phyloP scores from a whole-genome alignment of 129 eudicot species.

The Flaveria bidentis region DNA sequence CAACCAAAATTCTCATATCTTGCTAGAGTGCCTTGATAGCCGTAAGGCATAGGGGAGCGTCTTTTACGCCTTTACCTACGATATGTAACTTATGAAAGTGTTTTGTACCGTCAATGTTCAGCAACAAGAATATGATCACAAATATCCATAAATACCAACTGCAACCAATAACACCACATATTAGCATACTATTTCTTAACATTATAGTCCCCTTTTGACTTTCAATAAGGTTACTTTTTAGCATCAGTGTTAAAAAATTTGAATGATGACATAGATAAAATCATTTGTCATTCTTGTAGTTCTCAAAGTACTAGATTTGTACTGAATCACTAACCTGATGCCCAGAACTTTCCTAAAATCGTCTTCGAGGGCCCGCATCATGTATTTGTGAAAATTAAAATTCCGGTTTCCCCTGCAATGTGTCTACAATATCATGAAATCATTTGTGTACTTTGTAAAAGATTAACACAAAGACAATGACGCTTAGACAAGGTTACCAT shows the following conservation, averaged over 20 bases:
- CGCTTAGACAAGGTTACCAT: slow-evolving; percentile 46
- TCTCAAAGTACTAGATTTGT: slow-evolving; percentile 3
- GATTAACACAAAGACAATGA: background rate
- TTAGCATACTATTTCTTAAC: background rate
- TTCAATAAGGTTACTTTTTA: background rate
- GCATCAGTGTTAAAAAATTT: background rate
- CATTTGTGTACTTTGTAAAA: background rate
- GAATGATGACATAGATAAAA: background rate
- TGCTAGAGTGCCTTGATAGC: too few species aligned
- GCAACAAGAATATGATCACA: slow-evolving; percentile 80
- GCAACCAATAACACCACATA: slow-evolving; percentile 40
- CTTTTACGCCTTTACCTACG: too few species aligned
- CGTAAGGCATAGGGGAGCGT: too few species aligned
- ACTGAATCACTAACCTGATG: slow-evolving; percentile 63
- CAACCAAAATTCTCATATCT: too few species aligned
- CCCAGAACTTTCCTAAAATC: slow-evolving; percentile 93
- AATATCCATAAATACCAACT: slow-evolving; percentile 96
- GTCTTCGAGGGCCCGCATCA: slow-evolving; percentile 93
- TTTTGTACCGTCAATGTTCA: slow-evolving; percentile 69
- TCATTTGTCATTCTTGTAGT: background rate
- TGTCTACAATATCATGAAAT: slow-evolving; percentile 47
- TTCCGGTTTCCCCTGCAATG: slow-evolving; percentile 87
- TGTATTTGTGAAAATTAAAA: slow-evolving; percentile 92
- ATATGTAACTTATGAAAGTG: background rate
- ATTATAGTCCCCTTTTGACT: too few species aligned